Evolutionary conservation across 345 rosid species (phyloP).

Genomic region (Camelina hispida): DNA sequence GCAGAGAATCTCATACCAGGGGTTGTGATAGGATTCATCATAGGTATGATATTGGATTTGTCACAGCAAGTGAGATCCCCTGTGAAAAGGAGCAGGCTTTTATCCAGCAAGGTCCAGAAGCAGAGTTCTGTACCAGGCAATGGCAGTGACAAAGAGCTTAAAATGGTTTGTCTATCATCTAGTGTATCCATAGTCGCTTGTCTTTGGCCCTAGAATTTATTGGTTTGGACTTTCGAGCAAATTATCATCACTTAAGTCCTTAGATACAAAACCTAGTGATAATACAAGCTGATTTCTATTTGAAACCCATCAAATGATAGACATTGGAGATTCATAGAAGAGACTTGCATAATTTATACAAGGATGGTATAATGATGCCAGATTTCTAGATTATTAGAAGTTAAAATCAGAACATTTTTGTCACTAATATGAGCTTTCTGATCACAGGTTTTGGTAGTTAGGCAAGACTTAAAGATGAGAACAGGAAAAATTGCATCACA

Average conservation of each 20-base stretch:
- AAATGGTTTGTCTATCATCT: constrained; percentile 59
- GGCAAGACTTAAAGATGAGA: constrained; percentile 95
- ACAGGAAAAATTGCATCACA: constrained; percentile 85
- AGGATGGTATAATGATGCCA: constrained; percentile 1
- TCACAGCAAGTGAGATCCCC: constrained; percentile 52
- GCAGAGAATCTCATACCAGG: constrained; percentile 85
- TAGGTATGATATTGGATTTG: constrained; percentile 79
- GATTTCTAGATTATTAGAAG: constrained; percentile 9
- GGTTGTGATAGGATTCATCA: constrained; percentile 79
- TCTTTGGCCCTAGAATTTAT: constrained; percentile 7
- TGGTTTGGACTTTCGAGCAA: constrained; percentile 6
- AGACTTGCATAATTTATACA: background rate
- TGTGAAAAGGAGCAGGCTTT: constrained; percentile 61
- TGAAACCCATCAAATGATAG: background rate
- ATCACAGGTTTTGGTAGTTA: constrained; percentile 81
- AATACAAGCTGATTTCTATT: background rate
- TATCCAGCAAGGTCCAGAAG: constrained; percentile 60
- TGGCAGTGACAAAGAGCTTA: constrained; percentile 67
- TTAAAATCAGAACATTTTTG: constrained; percentile 1
- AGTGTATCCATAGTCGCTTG: background rate
- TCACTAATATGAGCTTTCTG: constrained; percentile 31
- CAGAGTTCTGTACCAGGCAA: constrained; percentile 46
- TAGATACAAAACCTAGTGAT: constrained; percentile 4
- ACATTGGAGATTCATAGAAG: background rate
- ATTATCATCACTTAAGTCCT: background rate